Percentiles rank a stretch among this genome's conserved stretches.
Evolutionary conservation across 2,329 filamentous ascomycete genomes (phyloP).

Genomic region (Westerdykella aurantiaca): DNA sequence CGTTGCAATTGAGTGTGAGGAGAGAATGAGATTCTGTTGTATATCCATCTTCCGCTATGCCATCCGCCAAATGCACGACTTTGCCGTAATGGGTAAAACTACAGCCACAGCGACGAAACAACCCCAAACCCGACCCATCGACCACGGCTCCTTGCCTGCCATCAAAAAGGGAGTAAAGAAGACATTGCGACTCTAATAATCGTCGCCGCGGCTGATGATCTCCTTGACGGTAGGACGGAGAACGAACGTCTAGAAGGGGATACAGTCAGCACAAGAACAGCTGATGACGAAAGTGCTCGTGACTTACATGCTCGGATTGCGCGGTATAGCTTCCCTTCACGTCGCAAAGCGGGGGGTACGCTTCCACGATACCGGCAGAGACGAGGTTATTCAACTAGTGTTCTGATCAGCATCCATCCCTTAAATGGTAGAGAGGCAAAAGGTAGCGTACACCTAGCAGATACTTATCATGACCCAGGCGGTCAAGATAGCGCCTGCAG

Average conservation of each 20-base stretch:
- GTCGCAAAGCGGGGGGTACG: conserved; percentile 83
- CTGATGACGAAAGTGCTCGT: too few relatives aligned
- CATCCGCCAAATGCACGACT: too few relatives aligned
- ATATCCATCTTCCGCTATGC: too few relatives aligned
- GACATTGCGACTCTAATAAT: conserved; percentile 54
- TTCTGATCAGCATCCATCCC: neutral
- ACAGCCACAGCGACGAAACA: too few relatives aligned
- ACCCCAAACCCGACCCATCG: too few relatives aligned
- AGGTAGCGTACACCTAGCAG: conserved; percentile 64
- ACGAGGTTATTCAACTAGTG: conserved; percentile 77
- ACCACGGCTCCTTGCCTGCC: too few relatives aligned
- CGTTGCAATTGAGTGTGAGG: too few relatives aligned
- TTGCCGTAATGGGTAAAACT: too few relatives aligned
- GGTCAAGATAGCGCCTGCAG: conserved; percentile 84
- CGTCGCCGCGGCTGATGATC: conserved; percentile 78
- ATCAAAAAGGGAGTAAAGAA: too few relatives aligned
- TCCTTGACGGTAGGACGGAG: conserved; percentile 61
- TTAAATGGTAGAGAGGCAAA: neutral
- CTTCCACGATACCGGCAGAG: conserved; percentile 74
- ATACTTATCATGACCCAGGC: conserved; percentile 92
- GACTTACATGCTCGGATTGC: conserved; percentile 83
- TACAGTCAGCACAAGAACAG: conserved; percentile 7
- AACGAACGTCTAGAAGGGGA: conserved; percentile 27
- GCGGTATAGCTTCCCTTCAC: conserved; percentile 93
- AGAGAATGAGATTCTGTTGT: too few relatives aligned